phyloP scores from a whole-genome alignment of 208 protist genomes.

The Trypanosomatidae sp. region DNA sequence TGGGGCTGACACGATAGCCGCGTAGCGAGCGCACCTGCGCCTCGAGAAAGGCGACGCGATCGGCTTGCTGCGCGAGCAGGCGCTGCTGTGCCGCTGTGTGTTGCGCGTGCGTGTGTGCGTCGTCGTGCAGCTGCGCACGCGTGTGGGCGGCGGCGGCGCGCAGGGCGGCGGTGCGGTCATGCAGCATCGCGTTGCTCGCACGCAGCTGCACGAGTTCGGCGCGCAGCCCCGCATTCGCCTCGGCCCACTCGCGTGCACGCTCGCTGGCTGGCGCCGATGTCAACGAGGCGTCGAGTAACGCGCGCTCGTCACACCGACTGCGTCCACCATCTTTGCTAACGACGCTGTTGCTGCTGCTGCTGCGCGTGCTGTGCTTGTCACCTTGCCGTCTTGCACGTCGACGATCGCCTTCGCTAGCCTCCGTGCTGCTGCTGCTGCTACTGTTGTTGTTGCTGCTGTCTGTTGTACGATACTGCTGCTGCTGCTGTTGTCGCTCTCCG shows the following conservation, averaged over 20 bases:
- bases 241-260: constrained; percentile 58
- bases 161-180: constrained; percentile 26
- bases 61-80: constrained; percentile 53
- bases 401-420: too few species aligned
- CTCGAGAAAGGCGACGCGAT: constrained; percentile 80
- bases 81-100: constrained; percentile 36
- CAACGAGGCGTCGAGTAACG: too few species aligned
- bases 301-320: constrained; percentile 14
- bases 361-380: background rate
- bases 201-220: constrained; percentile 65
- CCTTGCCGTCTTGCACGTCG: too few species aligned
- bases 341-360: background rate
- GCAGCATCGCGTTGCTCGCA: constrained; percentile 55
- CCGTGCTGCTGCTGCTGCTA: too few species aligned
- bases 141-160: constrained; percentile 12
- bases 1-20: constrained; percentile 50
- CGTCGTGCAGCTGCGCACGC: constrained; percentile 15
- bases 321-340: constrained; percentile 2
- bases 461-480: too few species aligned
- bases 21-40: constrained; percentile 71
- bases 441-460: too few species aligned
- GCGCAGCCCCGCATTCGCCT: constrained; percentile 58
- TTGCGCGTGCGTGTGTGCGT: constrained; percentile 16
- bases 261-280: too few species aligned
- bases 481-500: background rate